Conservation (phyloP, 345 rosid genomes). For the Turritis glabra region DNA sequence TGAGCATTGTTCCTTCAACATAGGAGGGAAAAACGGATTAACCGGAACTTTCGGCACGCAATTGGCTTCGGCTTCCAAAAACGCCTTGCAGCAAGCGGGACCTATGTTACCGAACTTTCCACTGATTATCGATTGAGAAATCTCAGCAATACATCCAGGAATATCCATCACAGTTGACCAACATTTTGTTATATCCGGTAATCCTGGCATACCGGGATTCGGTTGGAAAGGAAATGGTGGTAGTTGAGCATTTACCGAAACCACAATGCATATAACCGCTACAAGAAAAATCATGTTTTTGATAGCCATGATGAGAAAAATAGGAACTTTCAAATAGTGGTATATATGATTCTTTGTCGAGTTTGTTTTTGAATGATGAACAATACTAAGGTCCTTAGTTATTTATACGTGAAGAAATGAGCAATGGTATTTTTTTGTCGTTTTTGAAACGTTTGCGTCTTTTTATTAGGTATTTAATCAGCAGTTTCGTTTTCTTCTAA, state of each 20-base stretch:
- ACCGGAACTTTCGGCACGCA: neutral
- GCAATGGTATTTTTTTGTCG: neutral
- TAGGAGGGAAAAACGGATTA: neutral
- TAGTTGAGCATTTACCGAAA: conserved; percentile 1
- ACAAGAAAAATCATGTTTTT: neutral
- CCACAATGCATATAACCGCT: neutral
- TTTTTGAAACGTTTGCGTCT: neutral
- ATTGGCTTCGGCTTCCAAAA: neutral
- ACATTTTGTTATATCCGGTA: neutral
- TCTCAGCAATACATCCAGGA: neutral
- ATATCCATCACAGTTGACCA: neutral
- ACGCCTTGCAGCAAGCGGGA: neutral
- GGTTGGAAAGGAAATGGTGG: neutral
- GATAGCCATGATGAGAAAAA: neutral
- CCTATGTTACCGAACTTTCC: neutral
- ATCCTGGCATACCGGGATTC: neutral
- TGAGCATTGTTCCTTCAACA: neutral
- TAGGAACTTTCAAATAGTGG: neutral
- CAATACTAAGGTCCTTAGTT: neutral
- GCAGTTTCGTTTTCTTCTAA: conserved; percentile 1
- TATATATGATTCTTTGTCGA: neutral
- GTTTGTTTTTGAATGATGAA: neutral
- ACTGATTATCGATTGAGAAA: neutral
- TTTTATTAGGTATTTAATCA: neutral
- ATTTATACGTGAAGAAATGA: conserved; percentile 1